A percentile compares a stretch with the other conserved stretches of the same genome.
Evolutionary conservation across 768 basidiomycete species (phyloP).

Genomic region (Pulveroboletus frians): DNA sequence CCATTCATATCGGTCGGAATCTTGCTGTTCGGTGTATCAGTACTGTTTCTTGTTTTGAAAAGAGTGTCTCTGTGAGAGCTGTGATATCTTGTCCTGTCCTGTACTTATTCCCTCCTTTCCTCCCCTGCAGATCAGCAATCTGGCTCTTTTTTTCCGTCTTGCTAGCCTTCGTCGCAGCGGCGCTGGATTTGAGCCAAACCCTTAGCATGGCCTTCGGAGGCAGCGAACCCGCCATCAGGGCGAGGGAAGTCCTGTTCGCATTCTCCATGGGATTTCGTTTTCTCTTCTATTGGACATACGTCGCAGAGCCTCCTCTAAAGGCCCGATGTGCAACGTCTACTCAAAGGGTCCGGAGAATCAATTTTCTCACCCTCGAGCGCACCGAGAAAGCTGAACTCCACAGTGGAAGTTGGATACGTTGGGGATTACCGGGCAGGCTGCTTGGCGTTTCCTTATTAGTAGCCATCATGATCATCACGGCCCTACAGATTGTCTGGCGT

Average conservation of each 20-base stretch:
- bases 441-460: conserved; percentile 49
- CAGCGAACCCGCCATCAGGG: conserved; percentile 36
- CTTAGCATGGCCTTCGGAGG: conserved; percentile 29
- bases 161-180: conserved; percentile 55
- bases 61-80: conserved; percentile 46
- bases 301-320: conserved; percentile 49
- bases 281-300: conserved; percentile 66
- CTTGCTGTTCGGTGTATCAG: conserved; percentile 56
- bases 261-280: conserved; percentile 55
- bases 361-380: conserved; percentile 14
- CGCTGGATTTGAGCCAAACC: conserved; percentile 57
- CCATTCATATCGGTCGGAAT: conserved; percentile 64
- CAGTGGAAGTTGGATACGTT: conserved; percentile 61
- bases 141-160: conserved; percentile 56
- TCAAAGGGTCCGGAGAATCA: conserved; percentile 7
- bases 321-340: conserved; percentile 26
- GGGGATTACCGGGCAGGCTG: conserved; percentile 51
- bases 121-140: conserved; percentile 36
- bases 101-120: neutral
- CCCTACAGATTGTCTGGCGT: conserved; percentile 64
- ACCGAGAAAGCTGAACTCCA: conserved; percentile 31
- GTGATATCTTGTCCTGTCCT: neutral
- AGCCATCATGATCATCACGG: conserved; percentile 41
- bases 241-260: conserved; percentile 56
- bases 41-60: conserved; percentile 50